These are phyloP conservation scores for Phytophthora pisi DNA, from an alignment of 352 stramenopile genomes.

Conservation along the genomic window DNA sequence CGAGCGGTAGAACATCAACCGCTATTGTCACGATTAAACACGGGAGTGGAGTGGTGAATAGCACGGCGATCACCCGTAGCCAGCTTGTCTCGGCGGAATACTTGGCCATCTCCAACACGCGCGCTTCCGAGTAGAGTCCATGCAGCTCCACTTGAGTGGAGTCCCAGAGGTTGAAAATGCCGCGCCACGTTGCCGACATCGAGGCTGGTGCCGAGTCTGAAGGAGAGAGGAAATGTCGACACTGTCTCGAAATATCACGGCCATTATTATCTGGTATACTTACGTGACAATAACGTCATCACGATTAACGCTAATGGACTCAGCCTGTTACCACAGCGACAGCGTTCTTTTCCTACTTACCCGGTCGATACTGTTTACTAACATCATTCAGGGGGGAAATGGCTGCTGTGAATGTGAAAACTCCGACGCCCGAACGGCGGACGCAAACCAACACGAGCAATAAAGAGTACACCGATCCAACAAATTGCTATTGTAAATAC, in stretches of 20 bases:
- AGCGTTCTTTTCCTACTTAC: no score
- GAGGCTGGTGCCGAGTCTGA: background rate
- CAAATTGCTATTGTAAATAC: no score
- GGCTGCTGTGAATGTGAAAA: no score
- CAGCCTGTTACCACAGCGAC: background rate
- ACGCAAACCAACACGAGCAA: no score
- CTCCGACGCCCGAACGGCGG: no score
- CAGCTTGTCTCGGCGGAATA: slow-evolving; percentile 5
- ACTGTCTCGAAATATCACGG: background rate
- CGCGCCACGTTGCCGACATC: background rate
- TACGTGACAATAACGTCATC: no score
- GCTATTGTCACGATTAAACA: slow-evolving; percentile 21
- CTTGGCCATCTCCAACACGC: slow-evolving; percentile 2
- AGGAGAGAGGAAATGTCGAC: background rate
- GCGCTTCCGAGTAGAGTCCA: slow-evolving; percentile 7
- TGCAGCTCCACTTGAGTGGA: slow-evolving; percentile 25
- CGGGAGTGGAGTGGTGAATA: slow-evolving; percentile 19
- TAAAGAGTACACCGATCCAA: no score
- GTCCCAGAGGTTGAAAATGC: slow-evolving; percentile 6
- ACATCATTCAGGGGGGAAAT: no score
- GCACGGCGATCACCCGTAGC: slow-evolving; percentile 3
- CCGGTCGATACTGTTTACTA: no score
- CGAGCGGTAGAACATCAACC: slow-evolving; percentile 17
- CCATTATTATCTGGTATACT: background rate
- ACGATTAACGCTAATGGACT: background rate